phyloP scores from a whole-genome alignment of 1,284 basidiomycete genomes.

The Leucocoprinus gongylophorus region DNA sequence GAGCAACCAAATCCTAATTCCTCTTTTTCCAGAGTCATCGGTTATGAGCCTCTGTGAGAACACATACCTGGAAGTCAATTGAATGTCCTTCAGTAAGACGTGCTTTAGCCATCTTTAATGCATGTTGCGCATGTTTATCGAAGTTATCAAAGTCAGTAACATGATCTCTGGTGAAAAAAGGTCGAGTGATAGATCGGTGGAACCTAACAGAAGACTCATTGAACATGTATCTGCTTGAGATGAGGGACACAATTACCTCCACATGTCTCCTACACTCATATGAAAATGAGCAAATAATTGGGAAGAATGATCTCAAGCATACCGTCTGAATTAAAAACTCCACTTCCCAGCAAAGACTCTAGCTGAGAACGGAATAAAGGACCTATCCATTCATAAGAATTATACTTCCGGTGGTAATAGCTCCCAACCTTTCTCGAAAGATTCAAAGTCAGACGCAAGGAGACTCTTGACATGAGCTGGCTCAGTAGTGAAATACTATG shows the following conservation, averaged over 20 bases:
- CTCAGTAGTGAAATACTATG: constrained; percentile 33
- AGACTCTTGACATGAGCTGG: constrained; percentile 36
- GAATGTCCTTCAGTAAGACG: constrained; percentile 18
- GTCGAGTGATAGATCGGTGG: constrained; percentile 44
- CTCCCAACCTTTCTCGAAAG: constrained; percentile 32
- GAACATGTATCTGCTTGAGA: no score
- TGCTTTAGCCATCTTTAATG: constrained; percentile 1
- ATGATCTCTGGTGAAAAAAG: constrained; percentile 44
- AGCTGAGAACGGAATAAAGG: constrained; percentile 24
- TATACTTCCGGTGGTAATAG: not conserved
- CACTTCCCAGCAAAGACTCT: constrained; percentile 38
- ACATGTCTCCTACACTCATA: constrained; percentile 30
- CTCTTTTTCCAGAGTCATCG: no score
- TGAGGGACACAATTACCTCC: constrained; percentile 28
- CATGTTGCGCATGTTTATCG: constrained; percentile 31
- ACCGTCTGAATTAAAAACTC: constrained; percentile 37
- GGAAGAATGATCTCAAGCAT: constrained; percentile 8
- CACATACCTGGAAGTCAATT: constrained; percentile 20
- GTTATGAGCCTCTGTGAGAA: no score
- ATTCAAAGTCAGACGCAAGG: constrained; percentile 36
- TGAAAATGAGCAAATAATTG: not conserved
- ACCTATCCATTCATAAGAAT: constrained; percentile 20
- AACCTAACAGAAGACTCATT: constrained; percentile 29
- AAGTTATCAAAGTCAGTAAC: constrained; percentile 45
- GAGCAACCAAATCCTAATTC: constrained; percentile 16